These are phyloP conservation scores for Candolleomyces efflorescens DNA, from an alignment of 768 basidiomycete genomes.

Conservation along the genomic window DNA sequence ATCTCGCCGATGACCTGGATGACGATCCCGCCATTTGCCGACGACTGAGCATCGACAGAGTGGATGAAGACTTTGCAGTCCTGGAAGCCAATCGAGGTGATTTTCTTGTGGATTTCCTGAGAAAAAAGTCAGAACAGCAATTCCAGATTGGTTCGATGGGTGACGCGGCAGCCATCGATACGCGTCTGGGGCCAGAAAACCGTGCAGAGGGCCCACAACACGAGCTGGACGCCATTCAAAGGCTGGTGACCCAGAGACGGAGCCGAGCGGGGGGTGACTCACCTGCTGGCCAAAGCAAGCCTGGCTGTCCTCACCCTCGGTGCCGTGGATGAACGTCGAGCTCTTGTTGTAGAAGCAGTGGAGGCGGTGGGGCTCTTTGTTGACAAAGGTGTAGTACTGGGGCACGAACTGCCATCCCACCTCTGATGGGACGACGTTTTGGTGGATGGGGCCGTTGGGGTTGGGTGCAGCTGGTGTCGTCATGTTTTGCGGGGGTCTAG, in stretches of 20 bases:
- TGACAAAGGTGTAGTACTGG: constrained; percentile 99
- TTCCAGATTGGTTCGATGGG: neutral
- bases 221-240: constrained; percentile 3
- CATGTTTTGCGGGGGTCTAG: constrained; percentile 23
- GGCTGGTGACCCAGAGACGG: constrained; percentile 1
- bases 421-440: constrained; percentile 82
- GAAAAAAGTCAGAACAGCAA: constrained; percentile 9
- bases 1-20: constrained; percentile 99
- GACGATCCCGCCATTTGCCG: constrained; percentile 92
- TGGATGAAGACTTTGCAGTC: constrained; percentile 99
- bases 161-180: constrained; percentile 3
- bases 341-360: constrained; percentile 99
- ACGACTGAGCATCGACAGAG: constrained; percentile 96
- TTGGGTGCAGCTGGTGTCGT: constrained; percentile 32
- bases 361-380: constrained; percentile 93
- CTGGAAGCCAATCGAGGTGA: constrained; percentile 88
- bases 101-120: constrained; percentile 96
- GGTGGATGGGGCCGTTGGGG: constrained; percentile 42
- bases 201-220: neutral
- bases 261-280: constrained; percentile 19
- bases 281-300: constrained; percentile 94
- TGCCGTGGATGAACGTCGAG: constrained; percentile 95
- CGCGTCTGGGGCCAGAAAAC: neutral
- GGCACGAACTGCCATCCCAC: constrained; percentile 99
- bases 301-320: constrained; percentile 91